Conservation (phyloP, 768 basidiomycete genomes). For the Clavaria fumosa region DNA sequence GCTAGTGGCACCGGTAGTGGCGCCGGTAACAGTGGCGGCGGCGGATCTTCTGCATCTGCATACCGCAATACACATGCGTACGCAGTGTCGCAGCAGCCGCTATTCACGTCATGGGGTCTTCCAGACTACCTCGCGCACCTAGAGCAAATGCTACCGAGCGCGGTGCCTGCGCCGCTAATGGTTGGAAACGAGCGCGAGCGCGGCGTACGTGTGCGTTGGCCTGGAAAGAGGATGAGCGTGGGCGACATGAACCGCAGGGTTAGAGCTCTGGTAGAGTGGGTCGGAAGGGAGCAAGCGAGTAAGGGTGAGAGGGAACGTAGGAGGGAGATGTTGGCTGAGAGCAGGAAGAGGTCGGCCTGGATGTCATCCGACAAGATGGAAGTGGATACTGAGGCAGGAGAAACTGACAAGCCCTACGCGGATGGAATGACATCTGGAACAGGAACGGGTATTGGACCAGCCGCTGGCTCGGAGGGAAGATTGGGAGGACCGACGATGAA, state of each 20-base stretch:
- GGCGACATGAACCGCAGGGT: conserved; percentile 96
- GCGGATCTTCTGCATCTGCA: conserved; percentile 36
- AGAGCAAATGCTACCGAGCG: conserved; percentile 65
- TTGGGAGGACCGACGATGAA: no score
- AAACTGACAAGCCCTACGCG: conserved; percentile 13
- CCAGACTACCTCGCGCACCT: conserved; percentile 90
- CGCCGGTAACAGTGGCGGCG: conserved; percentile 21
- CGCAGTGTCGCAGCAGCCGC: conserved; percentile 60
- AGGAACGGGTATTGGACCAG: conserved; percentile 2
- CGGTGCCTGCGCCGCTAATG: conserved; percentile 58
- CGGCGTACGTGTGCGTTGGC: conserved; percentile 85
- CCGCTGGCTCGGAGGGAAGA: no score
- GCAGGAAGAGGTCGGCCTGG: conserved; percentile 14
- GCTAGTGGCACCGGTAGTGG: no score
- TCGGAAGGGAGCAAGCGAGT: conserved; percentile 74
- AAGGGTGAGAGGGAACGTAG: conserved; percentile 57
- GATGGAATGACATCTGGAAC: not conserved
- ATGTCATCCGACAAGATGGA: conserved; percentile 1
- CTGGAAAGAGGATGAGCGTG: conserved; percentile 87
- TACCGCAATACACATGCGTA: conserved; percentile 72
- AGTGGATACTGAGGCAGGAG: conserved; percentile 20
- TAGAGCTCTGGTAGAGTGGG: conserved; percentile 80
- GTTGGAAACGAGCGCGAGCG: conserved; percentile 57
- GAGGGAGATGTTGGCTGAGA: conserved; percentile 47
- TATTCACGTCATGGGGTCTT: conserved; percentile 77